These are phyloP conservation scores for Dendrocalamus latiflorus DNA, from an alignment of 202 grass and related monocot genomes.

Conservation along the genomic window DNA sequence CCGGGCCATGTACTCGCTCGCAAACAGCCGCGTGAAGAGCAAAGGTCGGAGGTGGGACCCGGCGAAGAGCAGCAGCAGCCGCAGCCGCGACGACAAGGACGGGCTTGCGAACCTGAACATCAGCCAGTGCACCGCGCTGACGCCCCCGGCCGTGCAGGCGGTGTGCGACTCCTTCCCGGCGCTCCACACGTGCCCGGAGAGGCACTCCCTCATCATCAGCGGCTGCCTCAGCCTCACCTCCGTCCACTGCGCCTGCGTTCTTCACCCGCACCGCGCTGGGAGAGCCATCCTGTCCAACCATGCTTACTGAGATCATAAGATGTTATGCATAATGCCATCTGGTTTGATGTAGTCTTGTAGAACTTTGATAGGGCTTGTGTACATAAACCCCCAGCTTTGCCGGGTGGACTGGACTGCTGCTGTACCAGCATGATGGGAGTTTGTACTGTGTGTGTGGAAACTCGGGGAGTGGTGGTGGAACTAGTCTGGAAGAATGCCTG, in stretches of 20 bases:
- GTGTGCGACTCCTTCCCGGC: conserved; percentile 92
- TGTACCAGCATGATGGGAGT: not conserved
- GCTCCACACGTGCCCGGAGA: conserved; percentile 76
- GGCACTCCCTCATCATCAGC: conserved; percentile 93
- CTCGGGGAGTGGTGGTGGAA: not conserved
- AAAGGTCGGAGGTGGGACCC: conserved; percentile 32
- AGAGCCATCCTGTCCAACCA: conserved; percentile 39
- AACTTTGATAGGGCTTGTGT: not conserved
- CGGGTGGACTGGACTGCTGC: not conserved
- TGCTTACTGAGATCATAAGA: conserved; percentile 43
- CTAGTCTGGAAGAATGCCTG: not conserved
- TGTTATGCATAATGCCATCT: not conserved
- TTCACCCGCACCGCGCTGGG: conserved; percentile 49
- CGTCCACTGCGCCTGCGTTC: conserved; percentile 77
- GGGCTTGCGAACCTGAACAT: conserved; percentile 85
- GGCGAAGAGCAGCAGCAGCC: conserved; percentile 5
- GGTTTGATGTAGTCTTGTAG: not conserved
- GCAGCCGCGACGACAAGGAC: conserved; percentile 15
- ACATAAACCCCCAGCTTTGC: not conserved
- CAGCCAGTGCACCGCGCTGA: conserved; percentile 94
- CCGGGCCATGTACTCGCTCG: conserved; percentile 87
- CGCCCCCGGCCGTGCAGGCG: conserved; percentile 77
- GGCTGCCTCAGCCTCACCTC: conserved; percentile 95
- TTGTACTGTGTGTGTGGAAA: not conserved
- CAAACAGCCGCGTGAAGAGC: conserved; percentile 51